A percentile compares a stretch with the other conserved stretches of the same genome.
Evolutionary conservation across 2,329 filamentous ascomycete genomes (phyloP).

Genomic region (Penicillium sp.): DNA sequence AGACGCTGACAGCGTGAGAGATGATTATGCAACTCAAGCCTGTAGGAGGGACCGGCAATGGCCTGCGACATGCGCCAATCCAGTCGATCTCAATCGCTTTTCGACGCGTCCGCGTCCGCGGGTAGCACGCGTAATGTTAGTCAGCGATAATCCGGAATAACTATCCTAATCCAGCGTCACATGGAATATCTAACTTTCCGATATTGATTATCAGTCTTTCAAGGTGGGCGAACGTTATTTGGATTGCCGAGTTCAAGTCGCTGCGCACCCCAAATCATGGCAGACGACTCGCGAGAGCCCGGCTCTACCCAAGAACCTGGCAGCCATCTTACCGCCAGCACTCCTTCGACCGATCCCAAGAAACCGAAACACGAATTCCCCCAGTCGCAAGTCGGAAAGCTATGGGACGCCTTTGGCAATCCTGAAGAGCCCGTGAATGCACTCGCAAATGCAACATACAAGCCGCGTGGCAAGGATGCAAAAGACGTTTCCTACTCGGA

Average conservation of each 20-base stretch:
- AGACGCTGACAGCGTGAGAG: slow-evolving; percentile 3
- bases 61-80: slow-evolving; percentile 15
- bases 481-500: slow-evolving; percentile 44
- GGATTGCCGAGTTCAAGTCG: slow-evolving; percentile 3
- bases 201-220: slow-evolving; percentile 8
- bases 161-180: slow-evolving; percentile 4
- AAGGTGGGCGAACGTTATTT: background rate
- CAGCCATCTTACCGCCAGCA: slow-evolving; percentile 19
- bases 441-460: slow-evolving; percentile 56
- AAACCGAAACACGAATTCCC: slow-evolving; percentile 44
- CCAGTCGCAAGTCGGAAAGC: slow-evolving; percentile 47
- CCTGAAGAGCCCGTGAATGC: slow-evolving; percentile 53
- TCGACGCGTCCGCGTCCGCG: slow-evolving; percentile 37
- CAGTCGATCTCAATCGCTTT: slow-evolving; percentile 18
- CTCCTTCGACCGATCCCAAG: slow-evolving; percentile 22
- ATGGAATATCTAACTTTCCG: slow-evolving; percentile 12
- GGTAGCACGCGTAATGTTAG: slow-evolving; percentile 28
- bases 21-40: slow-evolving; percentile 10
- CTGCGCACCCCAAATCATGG: slow-evolving; percentile 32
- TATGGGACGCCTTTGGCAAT: slow-evolving; percentile 49
- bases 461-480: slow-evolving; percentile 59
- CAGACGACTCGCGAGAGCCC: slow-evolving; percentile 39
- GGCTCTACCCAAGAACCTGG: slow-evolving; percentile 13
- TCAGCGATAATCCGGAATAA: slow-evolving; percentile 24
- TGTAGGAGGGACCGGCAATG: slow-evolving; percentile 17